phyloP scores from a whole-genome alignment of 768 basidiomycete genomes.

The Floccularia luteovirens region DNA sequence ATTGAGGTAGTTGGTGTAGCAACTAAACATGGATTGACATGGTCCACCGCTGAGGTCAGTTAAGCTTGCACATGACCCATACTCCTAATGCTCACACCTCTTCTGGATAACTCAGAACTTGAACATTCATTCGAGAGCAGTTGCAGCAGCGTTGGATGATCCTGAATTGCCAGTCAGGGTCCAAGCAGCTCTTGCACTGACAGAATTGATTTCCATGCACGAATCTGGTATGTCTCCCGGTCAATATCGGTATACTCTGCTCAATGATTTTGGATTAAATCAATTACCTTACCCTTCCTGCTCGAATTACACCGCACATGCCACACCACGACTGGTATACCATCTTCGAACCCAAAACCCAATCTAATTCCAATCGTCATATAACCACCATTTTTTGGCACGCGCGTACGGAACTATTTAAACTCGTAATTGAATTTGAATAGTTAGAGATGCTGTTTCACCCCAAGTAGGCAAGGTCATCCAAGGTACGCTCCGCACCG shows the following conservation, averaged over 20 bases:
- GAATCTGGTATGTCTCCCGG: conserved; percentile 48
- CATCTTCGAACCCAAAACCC: too few species aligned
- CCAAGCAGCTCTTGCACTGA: conserved; percentile 74
- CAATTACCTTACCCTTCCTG: too few species aligned
- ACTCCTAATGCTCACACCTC: not conserved
- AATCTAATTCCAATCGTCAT: too few species aligned
- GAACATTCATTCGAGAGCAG: conserved; percentile 53
- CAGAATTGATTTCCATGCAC: conserved; percentile 62
- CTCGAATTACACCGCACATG: not conserved
- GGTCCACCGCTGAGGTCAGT: conserved; percentile 55
- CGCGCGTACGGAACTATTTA: too few species aligned
- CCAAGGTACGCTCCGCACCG: conserved; percentile 43
- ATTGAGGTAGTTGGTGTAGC: conserved; percentile 75
- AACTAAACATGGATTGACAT: conserved; percentile 61
- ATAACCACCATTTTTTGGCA: too few species aligned
- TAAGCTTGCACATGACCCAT: not conserved
- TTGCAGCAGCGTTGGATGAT: conserved; percentile 68
- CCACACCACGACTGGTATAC: not conserved
- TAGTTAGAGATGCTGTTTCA: conserved; percentile 63
- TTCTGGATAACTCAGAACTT: conserved; percentile 39
- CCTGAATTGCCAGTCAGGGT: conserved; percentile 77
- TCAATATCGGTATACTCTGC: too few species aligned
- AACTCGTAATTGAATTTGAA: conserved; percentile 6
- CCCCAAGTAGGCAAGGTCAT: conserved; percentile 83
- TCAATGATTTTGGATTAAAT: too few species aligned